Evolutionary conservation across 2,329 filamentous ascomycete species (phyloP).

Genomic region (Teratosphaeria zuluensis): DNA sequence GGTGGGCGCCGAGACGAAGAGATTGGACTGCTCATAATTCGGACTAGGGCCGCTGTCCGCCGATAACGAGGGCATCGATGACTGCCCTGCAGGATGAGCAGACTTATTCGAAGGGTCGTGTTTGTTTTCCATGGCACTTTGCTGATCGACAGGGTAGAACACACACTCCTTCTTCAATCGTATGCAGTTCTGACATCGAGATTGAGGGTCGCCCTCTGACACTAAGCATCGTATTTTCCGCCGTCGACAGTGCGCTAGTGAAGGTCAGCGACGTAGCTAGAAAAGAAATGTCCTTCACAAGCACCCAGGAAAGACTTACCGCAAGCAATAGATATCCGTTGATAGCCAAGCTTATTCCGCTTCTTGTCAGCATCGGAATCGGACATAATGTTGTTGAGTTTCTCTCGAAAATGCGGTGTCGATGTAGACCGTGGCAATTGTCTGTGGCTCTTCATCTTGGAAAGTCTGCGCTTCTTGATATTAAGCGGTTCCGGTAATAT

Average conservation of each 20-base stretch:
- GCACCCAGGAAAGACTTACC: conserved; percentile 52
- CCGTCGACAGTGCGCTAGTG: conserved; percentile 73
- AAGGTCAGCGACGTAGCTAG: conserved; percentile 12
- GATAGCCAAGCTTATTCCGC: conserved; percentile 89
- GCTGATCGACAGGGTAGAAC: conserved; percentile 71
- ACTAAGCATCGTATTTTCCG: conserved; percentile 89
- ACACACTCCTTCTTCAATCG: conserved; percentile 89
- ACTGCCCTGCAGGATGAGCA: conserved; percentile 12
- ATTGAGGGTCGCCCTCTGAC: conserved; percentile 59
- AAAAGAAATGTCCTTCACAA: neutral
- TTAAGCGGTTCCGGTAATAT: neutral
- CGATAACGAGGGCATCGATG: conserved; percentile 19
- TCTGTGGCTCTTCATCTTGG: conserved; percentile 31
- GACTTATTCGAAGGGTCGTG: conserved; percentile 14
- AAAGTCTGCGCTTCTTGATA: conserved; percentile 4
- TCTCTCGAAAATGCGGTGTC: conserved; percentile 35
- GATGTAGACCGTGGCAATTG: conserved; percentile 32
- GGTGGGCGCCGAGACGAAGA: conserved; percentile 8
- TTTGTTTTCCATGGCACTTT: conserved; percentile 18
- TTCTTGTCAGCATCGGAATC: conserved; percentile 51
- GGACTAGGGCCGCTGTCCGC: conserved; percentile 8
- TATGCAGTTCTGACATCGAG: conserved; percentile 85
- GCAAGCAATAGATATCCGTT: conserved; percentile 89
- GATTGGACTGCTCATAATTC: conserved; percentile 9
- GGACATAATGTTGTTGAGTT: conserved; percentile 31